Base-by-base conservation (phyloP, 257 asterid genomes). In the Solanum pennellii region DNA sequence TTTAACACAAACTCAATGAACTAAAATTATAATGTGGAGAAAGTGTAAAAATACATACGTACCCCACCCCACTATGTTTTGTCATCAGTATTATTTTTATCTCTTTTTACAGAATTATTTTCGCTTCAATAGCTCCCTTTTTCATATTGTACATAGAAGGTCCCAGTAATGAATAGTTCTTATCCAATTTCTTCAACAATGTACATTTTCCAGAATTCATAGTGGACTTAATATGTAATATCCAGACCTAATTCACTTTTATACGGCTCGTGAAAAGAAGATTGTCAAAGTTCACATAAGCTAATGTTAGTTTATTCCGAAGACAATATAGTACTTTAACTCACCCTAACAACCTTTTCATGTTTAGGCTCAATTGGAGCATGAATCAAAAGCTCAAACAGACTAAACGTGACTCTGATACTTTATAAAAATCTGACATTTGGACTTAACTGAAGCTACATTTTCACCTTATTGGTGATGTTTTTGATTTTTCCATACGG, bases 241-340 rank as follows among this genome's bases (percentile, higher is more conserved):
- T 10, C 2, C 0, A 11, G 0, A 62, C 1, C 15, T 62, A 10
- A 10, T 3, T 62, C 15, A 62, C n/a, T 4, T 23, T 0, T 10
- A 23, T 23, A 62, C 8, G 0, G 0, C 16, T 62, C 15, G 2
- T n/a, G 31, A 62, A 6, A n/a, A 0, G n/a, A 52, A 62, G 3
- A 2, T 23, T 62, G 12, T 4, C 7, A 6, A 62, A 62, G 12
- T 62, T 62, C 1, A 62, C 10, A 23, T 23, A 60, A 60, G 3
- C 1, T 23, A 13, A 4, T 3, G 0, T 4, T 5, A 4, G n/a
- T 23, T 6, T 1, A 60, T 60, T 60, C 7, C 0, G 23, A 1
- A 60, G 23, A 9, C 15, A 60, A 52, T 52, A 52, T 7, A 56
- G 11, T 56, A 0, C 15, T 62, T 62, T 1, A 23, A 23, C 29